These are phyloP conservation scores for Fusarium marasasianum DNA, from an alignment of 2,329 filamentous ascomycete species.

Conservation along the genomic window DNA sequence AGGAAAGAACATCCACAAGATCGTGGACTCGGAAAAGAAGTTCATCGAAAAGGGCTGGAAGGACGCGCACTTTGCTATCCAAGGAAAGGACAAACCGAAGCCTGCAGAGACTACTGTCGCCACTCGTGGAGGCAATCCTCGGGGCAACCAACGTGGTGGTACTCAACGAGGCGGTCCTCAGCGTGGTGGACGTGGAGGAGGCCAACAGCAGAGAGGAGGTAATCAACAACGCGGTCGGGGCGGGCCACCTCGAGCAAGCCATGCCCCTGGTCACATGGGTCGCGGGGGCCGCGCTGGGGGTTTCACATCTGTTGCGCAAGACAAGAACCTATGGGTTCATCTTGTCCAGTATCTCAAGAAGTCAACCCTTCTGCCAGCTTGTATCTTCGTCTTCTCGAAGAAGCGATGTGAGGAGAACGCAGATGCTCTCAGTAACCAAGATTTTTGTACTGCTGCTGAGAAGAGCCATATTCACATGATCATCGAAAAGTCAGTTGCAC, in stretches of 20 bases:
- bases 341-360: conserved; percentile 92
- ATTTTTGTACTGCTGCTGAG: conserved; percentile 91
- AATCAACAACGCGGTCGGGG: conserved; percentile 63
- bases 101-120: conserved; percentile 47
- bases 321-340: conserved; percentile 96
- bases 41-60: conserved; percentile 97
- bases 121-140: conserved; percentile 51
- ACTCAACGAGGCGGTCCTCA: conserved; percentile 53
- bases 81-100: conserved; percentile 82
- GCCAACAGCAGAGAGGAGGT: conserved; percentile 57
- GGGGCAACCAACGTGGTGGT: conserved; percentile 48
- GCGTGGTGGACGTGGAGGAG: conserved; percentile 60
- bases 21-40: conserved; percentile 90
- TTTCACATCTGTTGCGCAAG: conserved; percentile 88
- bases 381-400: conserved; percentile 99
- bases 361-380: conserved; percentile 85
- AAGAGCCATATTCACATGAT: conserved; percentile 99
- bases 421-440: conserved; percentile 91
- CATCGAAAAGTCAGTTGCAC: conserved; percentile 91
- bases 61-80: conserved; percentile 83
- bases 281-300: conserved; percentile 86
- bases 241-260: conserved; percentile 65
- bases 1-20: conserved; percentile 90
- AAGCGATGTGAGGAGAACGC: conserved; percentile 98
- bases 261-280: conserved; percentile 85